phyloP scores from a whole-genome alignment of 2,329 filamentous ascomycete genomes.

The Ceratocystis lukuohia region DNA sequence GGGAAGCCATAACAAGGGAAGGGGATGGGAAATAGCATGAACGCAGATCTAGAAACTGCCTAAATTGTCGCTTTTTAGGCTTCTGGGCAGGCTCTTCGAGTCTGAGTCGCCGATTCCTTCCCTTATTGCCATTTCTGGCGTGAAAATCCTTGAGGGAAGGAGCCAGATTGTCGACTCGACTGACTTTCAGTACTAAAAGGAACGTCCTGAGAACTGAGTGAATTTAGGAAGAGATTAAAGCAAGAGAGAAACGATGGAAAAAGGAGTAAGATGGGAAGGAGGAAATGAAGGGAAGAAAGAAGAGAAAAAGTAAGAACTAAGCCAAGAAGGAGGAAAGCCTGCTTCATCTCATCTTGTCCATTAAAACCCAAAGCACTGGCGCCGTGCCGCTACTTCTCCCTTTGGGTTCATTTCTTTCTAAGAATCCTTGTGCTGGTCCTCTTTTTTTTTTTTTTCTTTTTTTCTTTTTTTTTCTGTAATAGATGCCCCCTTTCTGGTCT shows the following conservation, averaged over 20 bases:
- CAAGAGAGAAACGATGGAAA: neutral
- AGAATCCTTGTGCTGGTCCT: neutral
- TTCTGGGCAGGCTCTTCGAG: neutral
- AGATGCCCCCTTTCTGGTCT: neutral
- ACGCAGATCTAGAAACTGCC: neutral
- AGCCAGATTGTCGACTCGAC: conserved; percentile 1
- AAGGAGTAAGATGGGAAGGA: neutral
- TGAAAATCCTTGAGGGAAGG: neutral
- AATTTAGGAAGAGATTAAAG: neutral
- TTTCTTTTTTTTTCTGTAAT: neutral
- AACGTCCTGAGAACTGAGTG: neutral
- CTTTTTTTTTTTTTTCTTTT: neutral
- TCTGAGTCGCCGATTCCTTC: neutral
- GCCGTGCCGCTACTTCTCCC: neutral
- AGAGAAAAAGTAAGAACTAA: neutral
- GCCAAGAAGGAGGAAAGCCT: neutral
- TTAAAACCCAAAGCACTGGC: conserved; percentile 1
- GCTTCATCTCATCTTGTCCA: conserved; percentile 1
- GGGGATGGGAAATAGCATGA: neutral
- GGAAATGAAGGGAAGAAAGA: neutral
- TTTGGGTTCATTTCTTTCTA: neutral
- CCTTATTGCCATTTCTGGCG: neutral
- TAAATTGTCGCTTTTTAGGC: neutral
- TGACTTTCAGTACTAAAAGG: neutral
- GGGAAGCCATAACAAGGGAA: neutral